A percentile compares a stretch with the other conserved stretches of the same genome.
These are phyloP conservation scores for Penicillium longicatenatum DNA, from an alignment of 495 filamentous ascomycete species.

Conservation along the genomic window DNA sequence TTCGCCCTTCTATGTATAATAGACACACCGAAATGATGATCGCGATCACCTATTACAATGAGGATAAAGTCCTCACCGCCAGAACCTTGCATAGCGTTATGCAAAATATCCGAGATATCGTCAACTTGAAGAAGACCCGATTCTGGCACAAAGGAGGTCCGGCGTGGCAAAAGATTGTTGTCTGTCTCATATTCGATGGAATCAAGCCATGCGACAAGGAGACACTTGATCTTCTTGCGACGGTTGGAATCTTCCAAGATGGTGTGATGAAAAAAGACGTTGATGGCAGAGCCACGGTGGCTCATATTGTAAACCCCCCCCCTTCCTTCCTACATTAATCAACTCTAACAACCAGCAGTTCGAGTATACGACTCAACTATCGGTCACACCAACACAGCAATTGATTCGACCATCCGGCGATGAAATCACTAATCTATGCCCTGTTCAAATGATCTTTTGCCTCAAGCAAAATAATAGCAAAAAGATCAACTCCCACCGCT, in stretches of 20 bases:
- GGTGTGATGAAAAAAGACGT: conserved; percentile 97
- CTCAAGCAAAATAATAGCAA: conserved; percentile 97
- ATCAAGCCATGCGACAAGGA: conserved; percentile 95
- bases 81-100: conserved; percentile 94
- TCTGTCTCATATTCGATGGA: conserved; percentile 92
- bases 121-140: conserved; percentile 95
- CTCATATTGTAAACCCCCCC: conserved; percentile 68
- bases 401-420: conserved; percentile 87
- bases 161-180: conserved; percentile 98
- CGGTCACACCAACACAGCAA: conserved; percentile 91
- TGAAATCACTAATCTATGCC: conserved; percentile 75
- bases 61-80: conserved; percentile 89
- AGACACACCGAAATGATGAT: conserved; percentile 93
- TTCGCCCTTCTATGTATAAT: conserved; percentile 97
- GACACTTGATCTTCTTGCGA: conserved; percentile 86
- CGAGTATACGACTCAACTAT: conserved; percentile 96
- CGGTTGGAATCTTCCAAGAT: conserved; percentile 92
- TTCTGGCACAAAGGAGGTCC: conserved; percentile 99
- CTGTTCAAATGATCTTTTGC: conserved; percentile 97
- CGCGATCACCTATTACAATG: conserved; percentile 97
- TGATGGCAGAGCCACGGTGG: conserved; percentile 90
- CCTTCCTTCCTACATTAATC: neutral
- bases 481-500: conserved; percentile 98
- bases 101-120: conserved; percentile 96
- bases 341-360: conserved; percentile 54